Percentiles rank a stretch among this genome's conserved stretches.
Conservation (phyloP, 2,329 filamentous ascomycete genomes). For the Penicillium sp. region DNA sequence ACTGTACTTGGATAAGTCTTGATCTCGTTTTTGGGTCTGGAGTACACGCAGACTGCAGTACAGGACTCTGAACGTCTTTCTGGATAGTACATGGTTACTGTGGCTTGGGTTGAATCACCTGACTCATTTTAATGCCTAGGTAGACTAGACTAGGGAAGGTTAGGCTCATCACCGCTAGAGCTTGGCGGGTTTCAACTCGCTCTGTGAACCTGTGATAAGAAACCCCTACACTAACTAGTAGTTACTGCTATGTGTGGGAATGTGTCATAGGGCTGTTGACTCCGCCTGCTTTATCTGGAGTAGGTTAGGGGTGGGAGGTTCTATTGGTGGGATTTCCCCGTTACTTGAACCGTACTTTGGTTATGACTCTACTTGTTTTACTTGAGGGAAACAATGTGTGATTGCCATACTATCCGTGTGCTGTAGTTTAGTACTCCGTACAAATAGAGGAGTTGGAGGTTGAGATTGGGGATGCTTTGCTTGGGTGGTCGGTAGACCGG, state of each 20-base stretch:
- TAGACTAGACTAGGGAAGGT: no score
- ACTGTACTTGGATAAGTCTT: neutral
- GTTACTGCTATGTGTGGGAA: neutral
- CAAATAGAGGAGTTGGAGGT: neutral
- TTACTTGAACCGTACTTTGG: neutral
- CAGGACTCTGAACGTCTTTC: neutral
- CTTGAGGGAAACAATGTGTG: no score
- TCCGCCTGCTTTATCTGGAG: no score
- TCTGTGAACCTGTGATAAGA: neutral
- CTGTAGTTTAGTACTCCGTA: no score
- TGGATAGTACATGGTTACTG: no score
- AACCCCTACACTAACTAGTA: neutral
- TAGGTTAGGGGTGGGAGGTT: neutral
- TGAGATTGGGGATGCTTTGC: neutral
- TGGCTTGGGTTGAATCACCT: neutral
- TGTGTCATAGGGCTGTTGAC: neutral
- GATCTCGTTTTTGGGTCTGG: neutral
- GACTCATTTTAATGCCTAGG: neutral
- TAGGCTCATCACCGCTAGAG: neutral
- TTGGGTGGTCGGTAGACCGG: neutral
- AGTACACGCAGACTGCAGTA: neutral
- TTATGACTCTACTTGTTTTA: no score
- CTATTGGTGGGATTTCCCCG: neutral
- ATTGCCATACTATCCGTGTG: no score
- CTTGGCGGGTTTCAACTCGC: constrained; percentile 1